A percentile compares a stretch with the other conserved stretches of the same genome.
Evolutionary conservation across 345 rosid genomes (phyloP).

Genomic region (Eucalyptus regnans): DNA sequence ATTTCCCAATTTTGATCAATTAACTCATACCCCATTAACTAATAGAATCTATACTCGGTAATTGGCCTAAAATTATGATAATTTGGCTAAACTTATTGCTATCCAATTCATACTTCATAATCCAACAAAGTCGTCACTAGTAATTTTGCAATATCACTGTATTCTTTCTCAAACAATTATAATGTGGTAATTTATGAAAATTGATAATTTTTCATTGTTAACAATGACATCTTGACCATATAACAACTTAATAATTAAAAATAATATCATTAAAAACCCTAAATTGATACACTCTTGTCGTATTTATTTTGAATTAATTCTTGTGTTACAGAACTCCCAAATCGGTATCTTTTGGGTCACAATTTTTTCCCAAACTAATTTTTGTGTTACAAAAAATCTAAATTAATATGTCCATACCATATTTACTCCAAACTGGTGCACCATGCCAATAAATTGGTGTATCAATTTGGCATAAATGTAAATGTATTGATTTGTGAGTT

Average conservation of each 20-base stretch:
- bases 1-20: neutral
- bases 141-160: neutral
- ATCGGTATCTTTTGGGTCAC: neutral
- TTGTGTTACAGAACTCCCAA: neutral
- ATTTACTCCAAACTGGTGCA: too few species aligned
- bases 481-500: neutral
- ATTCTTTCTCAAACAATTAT: neutral
- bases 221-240: neutral
- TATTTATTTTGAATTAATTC: fast-evolving
- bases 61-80: neutral
- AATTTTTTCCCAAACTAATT: neutral
- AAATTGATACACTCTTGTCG: fast-evolving
- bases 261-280: neutral
- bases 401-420: too few species aligned
- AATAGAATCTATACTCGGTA: neutral
- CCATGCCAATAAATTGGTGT: fast-evolving
- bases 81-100: neutral
- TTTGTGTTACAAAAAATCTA: too few species aligned
- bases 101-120: neutral
- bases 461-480: too few species aligned
- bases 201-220: neutral
- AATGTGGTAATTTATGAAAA: neutral
- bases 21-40: neutral
- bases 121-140: neutral
- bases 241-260: neutral